These are phyloP conservation scores for Mortierella sp. DNA, from an alignment of 371 early-diverging fungal genomes.

Conservation along the genomic window DNA sequence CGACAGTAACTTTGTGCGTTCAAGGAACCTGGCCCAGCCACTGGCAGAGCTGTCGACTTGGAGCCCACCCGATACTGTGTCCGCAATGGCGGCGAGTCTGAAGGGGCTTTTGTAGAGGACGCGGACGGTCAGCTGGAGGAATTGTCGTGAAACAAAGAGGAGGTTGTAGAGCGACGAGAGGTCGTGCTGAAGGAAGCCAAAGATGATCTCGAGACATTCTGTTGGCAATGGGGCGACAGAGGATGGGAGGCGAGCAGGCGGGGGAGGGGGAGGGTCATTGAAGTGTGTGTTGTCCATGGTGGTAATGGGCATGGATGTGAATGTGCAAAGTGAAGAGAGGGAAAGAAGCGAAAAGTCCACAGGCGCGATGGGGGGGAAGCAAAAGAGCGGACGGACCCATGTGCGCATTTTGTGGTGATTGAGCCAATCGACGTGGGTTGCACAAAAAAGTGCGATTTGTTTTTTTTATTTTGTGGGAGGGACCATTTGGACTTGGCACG, in stretches of 20 bases:
- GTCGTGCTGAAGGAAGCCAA: conserved; percentile 33
- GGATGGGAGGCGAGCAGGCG: not conserved
- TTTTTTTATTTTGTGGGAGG: not conserved
- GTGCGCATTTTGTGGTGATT: not conserved
- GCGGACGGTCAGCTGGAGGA: conserved; percentile 42
- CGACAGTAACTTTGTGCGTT: conserved; percentile 28
- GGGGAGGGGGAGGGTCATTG: not conserved
- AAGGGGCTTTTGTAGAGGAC: conserved; percentile 51
- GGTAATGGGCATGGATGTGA: not conserved
- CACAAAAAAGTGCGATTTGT: not conserved
- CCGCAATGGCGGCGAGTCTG: conserved; percentile 20
- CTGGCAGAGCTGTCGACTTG: not conserved
- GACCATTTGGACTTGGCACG: not conserved
- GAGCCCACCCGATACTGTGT: not conserved
- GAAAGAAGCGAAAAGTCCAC: not conserved
- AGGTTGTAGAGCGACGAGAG: conserved; percentile 29
- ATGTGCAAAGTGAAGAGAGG: not conserved
- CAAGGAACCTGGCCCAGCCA: conserved; percentile 17
- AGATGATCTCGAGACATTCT: conserved; percentile 51
- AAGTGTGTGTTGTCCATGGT: conserved; percentile 1
- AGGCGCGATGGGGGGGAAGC: no score
- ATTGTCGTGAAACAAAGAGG: conserved; percentile 37
- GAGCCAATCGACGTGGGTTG: not conserved
- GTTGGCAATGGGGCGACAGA: conserved; percentile 21
- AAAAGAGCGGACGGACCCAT: not conserved